Percentiles rank a stretch among this genome's conserved stretches.
Conservation (phyloP, 176 grass and related monocot species). For the Lolium multiflorum region DNA sequence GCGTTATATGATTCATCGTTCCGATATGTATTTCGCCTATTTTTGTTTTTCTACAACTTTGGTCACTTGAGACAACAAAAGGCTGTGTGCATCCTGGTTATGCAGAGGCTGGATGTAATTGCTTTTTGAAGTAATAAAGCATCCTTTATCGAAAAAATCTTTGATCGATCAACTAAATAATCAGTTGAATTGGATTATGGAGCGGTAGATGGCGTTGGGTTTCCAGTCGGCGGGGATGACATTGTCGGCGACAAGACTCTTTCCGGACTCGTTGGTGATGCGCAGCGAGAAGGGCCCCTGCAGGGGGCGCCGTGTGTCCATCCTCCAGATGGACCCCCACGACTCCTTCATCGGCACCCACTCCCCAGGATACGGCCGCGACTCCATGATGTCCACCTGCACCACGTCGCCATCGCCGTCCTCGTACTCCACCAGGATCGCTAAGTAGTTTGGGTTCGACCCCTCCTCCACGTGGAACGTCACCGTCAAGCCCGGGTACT, state of each 20-base stretch:
- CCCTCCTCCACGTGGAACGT: slow-evolving; percentile 75
- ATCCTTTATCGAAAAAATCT: too few relatives aligned
- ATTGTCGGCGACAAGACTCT: slow-evolving; percentile 60
- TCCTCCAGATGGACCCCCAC: slow-evolving; percentile 69
- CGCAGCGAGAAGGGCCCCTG: slow-evolving; percentile 74
- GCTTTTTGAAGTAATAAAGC: too few relatives aligned
- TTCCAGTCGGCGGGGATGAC: slow-evolving; percentile 81
- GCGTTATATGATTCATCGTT: too few relatives aligned
- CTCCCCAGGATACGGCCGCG: slow-evolving; percentile 18
- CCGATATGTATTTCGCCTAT: too few relatives aligned
- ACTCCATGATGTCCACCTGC: slow-evolving; percentile 69
- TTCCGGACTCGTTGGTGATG: slow-evolving; percentile 62
- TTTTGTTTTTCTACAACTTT: too few relatives aligned
- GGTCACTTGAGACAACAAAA: too few relatives aligned
- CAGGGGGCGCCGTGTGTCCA: slow-evolving; percentile 47
- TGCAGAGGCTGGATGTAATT: too few relatives aligned
- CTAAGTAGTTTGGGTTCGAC: slow-evolving; percentile 69
- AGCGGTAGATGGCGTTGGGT: slow-evolving; percentile 55
- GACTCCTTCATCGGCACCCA: slow-evolving; percentile 69
- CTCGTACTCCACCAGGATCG: slow-evolving; percentile 62
- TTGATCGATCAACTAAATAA: too few relatives aligned
- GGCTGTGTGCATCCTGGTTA: too few relatives aligned
- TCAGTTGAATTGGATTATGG: slow-evolving; percentile 53
- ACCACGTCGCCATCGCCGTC: slow-evolving; percentile 71
- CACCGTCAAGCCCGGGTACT: slow-evolving; percentile 43